Conservation (phyloP, 2,329 filamentous ascomycete genomes). For the Rhexocercosporidium sp. region DNA sequence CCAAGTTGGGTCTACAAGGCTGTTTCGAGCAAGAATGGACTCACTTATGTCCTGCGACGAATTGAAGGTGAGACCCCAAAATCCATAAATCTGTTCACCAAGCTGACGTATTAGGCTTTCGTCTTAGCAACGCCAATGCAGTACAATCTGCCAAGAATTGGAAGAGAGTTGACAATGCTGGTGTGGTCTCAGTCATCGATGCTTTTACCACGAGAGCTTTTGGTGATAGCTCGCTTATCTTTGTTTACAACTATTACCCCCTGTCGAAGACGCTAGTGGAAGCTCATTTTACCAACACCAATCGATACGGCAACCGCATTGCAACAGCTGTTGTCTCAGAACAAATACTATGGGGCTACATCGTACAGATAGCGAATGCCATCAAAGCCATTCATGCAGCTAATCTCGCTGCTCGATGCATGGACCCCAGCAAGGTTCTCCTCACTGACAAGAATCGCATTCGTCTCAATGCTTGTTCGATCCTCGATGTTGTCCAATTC, state of each 20-base stretch:
- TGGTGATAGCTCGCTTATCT: constrained; percentile 90
- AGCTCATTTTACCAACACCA: constrained; percentile 64
- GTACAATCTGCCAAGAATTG: constrained; percentile 87
- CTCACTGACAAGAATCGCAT: constrained; percentile 90
- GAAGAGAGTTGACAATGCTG: constrained; percentile 83
- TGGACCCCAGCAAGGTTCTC: constrained; percentile 88
- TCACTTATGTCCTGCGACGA: constrained; percentile 84
- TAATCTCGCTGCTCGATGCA: constrained; percentile 82
- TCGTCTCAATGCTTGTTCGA: constrained; percentile 83
- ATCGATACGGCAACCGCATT: constrained; percentile 46
- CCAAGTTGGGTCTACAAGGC: constrained; percentile 97
- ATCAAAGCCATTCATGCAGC: constrained; percentile 83
- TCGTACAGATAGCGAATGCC: constrained; percentile 88
- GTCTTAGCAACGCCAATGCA: constrained; percentile 85
- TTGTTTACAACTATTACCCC: constrained; percentile 93
- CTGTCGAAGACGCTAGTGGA: constrained; percentile 89
- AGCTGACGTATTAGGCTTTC: constrained; percentile 63
- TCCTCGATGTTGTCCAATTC: constrained; percentile 87
- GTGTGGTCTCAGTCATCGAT: constrained; percentile 85
- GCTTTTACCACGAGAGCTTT: constrained; percentile 94
- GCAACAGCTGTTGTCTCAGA: constrained; percentile 60
- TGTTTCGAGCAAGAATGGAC: constrained; percentile 84
- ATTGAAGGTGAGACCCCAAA: constrained; percentile 67
- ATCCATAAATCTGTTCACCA: neutral
- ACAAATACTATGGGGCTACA: constrained; percentile 85